Percentiles rank a stretch among this genome's conserved stretches.
phyloP scores from a whole-genome alignment of 2,329 filamentous ascomycete genomes.

The Neonectria hederae region DNA sequence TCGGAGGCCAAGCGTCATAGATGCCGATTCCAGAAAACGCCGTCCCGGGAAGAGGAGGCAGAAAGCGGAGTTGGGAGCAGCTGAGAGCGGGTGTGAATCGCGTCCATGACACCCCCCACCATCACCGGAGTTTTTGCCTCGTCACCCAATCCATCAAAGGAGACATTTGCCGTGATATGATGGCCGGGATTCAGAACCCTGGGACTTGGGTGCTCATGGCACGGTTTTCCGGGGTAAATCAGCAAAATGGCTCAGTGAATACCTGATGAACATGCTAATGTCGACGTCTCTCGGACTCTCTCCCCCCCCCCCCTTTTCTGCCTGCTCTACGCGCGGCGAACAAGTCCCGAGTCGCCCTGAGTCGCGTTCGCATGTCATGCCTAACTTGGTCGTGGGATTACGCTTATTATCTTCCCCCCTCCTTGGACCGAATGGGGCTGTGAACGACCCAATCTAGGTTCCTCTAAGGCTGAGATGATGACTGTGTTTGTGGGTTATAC shows the following conservation, averaged over 20 bases:
- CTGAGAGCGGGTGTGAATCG: background rate
- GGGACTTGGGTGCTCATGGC: background rate
- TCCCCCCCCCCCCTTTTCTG: background rate
- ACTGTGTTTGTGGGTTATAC: background rate
- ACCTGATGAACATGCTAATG: background rate
- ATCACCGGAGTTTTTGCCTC: background rate
- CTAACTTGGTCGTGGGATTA: background rate
- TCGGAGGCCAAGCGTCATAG: background rate
- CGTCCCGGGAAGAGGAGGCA: background rate
- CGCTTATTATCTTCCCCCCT: background rate
- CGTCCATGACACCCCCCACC: no score
- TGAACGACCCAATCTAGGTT: background rate
- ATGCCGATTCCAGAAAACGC: background rate
- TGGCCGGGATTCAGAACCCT: background rate
- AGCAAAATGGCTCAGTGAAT: background rate
- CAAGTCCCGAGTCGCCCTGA: no score
- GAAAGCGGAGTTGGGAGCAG: no score
- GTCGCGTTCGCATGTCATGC: background rate
- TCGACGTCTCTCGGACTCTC: background rate
- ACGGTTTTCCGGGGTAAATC: slow-evolving; percentile 9
- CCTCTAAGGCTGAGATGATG: background rate
- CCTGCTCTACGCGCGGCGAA: no score
- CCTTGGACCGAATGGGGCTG: background rate
- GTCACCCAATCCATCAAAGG: background rate
- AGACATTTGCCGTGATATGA: slow-evolving; percentile 5